Evolutionary conservation across 768 basidiomycete species (phyloP), one percentile per base, ranked within the genome.

Genomic region (Krasilnikovozyma curviuscula): DNA sequence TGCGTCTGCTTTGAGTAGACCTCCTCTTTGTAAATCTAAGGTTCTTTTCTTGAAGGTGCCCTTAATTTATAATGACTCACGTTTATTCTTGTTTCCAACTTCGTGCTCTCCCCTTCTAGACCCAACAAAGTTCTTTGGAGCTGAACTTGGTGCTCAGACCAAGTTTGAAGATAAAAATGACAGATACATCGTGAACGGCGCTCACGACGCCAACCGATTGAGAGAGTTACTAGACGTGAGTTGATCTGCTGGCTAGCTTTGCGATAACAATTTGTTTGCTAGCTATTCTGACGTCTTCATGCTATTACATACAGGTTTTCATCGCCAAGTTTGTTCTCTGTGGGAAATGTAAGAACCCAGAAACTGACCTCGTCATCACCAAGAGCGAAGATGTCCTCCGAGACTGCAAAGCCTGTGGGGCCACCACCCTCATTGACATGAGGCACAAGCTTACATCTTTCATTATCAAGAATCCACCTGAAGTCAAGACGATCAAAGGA

Each of bases 61-160:
- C 9, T 16, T 39, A 23, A 7, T 39, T 39, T 18, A 7, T 7
- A 12, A 37, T 37, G 4, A 12, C 35, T 12, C 18, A 29, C 27
- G 3, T 44, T 23, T 24, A 12, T 33, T 18, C 29, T 14, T 29
- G 9, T 7, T 19, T 16, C 42, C 27, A 19, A 44, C 42, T 18
- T 21, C 42, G 7, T 33, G 1, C 27, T 10, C 29, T 19, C 32
- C 7, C 3, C 25, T 13, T 30, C 1, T 49, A 71, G 93, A 97
- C 65, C 81, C 91, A 54, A 95, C 91, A 66, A 98, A 98, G 68
- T 98, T 89, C 73, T 97, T 98, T 60, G 93, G 93, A 28, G 88
- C 83, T 65, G 93, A 98, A 66, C 79, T 97, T 49, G 93, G 93
- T 54, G 93, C 93, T 29, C 91, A 97, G 67, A 91, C 88, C 29